These are phyloP conservation scores for Sanghuangporus weigelae DNA, from an alignment of 1,284 basidiomycete species.

Conservation along the genomic window DNA sequence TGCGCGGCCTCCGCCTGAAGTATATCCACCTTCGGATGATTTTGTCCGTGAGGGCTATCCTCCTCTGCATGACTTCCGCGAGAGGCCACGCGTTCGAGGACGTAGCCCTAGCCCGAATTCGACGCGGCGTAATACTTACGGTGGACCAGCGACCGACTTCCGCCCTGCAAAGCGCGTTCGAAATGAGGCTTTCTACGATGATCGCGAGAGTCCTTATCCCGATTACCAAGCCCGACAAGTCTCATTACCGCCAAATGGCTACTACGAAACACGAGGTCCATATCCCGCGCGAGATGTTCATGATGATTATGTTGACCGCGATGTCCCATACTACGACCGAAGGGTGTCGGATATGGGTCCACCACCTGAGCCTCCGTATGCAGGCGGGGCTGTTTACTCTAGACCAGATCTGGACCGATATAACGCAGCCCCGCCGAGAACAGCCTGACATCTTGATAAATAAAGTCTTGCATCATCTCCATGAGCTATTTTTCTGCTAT, in stretches of 20 bases:
- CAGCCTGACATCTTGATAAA: slow-evolving; percentile 1
- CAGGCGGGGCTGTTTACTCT: slow-evolving; percentile 12
- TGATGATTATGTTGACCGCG: slow-evolving; percentile 3
- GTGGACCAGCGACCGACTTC: background rate
- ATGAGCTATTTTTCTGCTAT: background rate
- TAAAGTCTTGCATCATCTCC: background rate
- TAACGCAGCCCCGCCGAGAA: slow-evolving; percentile 14
- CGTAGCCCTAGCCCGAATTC: slow-evolving; percentile 14
- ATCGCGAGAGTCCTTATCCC: slow-evolving; percentile 2
- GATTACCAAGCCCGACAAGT: slow-evolving; percentile 2
- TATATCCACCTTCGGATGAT: slow-evolving; percentile 8
- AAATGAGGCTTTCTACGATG: slow-evolving; percentile 15
- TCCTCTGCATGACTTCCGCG: slow-evolving; percentile 7
- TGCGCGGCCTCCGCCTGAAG: slow-evolving; percentile 8
- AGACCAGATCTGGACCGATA: slow-evolving; percentile 15
- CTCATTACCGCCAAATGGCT: slow-evolving; percentile 10
- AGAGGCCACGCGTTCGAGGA: slow-evolving; percentile 7
- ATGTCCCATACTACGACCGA: slow-evolving; percentile 13
- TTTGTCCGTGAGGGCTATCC: slow-evolving; percentile 13
- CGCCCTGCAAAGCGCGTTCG: slow-evolving; percentile 15
- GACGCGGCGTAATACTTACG: slow-evolving; percentile 1
- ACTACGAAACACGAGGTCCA: slow-evolving; percentile 1
- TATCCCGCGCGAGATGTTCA: slow-evolving; percentile 1
- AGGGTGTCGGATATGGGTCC: slow-evolving; percentile 7
- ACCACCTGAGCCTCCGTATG: slow-evolving; percentile 8